Evolutionary conservation across 2,329 filamentous ascomycete species (phyloP).

Genomic region (Sphaerulina populicola): DNA sequence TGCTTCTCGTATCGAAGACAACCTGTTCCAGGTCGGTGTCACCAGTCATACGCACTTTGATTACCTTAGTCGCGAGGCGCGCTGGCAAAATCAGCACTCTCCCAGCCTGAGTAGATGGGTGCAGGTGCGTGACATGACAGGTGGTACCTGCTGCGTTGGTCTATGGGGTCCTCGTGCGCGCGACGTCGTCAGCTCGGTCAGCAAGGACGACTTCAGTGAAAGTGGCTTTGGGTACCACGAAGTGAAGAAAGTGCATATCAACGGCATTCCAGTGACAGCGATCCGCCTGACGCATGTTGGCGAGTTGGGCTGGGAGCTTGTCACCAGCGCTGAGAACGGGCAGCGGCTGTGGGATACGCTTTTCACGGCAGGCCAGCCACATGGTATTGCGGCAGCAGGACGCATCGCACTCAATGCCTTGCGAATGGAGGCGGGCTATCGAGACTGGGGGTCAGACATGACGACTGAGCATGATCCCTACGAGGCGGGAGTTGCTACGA

Average conservation of each 20-base stretch:
- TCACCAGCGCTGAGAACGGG: conserved; percentile 52
- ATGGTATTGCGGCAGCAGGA: conserved; percentile 53
- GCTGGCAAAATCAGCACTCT: conserved; percentile 37
- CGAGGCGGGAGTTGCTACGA: conserved; percentile 49
- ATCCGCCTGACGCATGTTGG: conserved; percentile 54
- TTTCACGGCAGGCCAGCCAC: conserved; percentile 46
- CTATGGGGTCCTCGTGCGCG: conserved; percentile 53
- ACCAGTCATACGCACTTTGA: conserved; percentile 49
- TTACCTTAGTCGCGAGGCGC: conserved; percentile 49
- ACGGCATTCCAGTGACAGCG: conserved; percentile 49
- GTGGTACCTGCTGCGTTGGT: conserved; percentile 52
- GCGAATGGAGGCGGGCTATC: conserved; percentile 53
- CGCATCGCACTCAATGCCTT: conserved; percentile 51
- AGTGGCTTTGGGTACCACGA: conserved; percentile 45
- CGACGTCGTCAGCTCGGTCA: conserved; percentile 44
- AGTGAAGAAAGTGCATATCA: conserved; percentile 44
- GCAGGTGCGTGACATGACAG: conserved; percentile 52
- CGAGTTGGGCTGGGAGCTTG: conserved; percentile 56
- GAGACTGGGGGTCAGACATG: conserved; percentile 51
- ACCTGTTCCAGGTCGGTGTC: conserved; percentile 49
- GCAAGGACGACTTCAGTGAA: conserved; percentile 40
- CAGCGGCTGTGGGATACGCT: conserved; percentile 52
- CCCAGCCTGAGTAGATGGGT: conserved; percentile 31
- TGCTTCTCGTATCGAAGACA: conserved; percentile 45
- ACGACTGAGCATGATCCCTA: conserved; percentile 54